Base-by-base conservation (phyloP, 352 stramenopile species). In the Phytopythium montanum region DNA sequence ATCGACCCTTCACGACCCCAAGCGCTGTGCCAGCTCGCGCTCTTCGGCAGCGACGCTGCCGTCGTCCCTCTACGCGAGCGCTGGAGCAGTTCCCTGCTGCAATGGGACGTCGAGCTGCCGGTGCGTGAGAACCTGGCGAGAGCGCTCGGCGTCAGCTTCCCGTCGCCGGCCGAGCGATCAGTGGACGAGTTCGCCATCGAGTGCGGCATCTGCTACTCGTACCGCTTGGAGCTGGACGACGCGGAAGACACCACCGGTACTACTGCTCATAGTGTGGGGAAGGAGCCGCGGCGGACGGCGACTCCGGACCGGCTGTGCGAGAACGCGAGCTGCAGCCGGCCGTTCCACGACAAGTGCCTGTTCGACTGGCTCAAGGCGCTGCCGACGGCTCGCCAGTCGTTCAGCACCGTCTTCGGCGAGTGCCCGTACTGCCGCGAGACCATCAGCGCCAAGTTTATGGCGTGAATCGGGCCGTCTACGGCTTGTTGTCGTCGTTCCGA, bases 191-290 rank as follows among this genome's bases (percentile, higher is more conserved):
- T 95, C 60, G 79, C 79, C 3, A 57, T 88, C 19, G 89, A 97
- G 65, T 96, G 89, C 50, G 89, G 89, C 39, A 96, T 97, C 61
- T 97, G 89, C 70, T 97, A 97, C 62, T 85, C 70, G 60, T 95
- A 95, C 53, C 80, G 83, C 0, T 64, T 90, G 13, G 77, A 90
- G 4, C 51, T 68, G 3, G 56, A n/a, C 9, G 23, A 31, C 21
- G 29, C 9, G 29, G 36, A 21, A 0, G 25, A 42, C 2, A n/a
- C 7, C 5, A 41, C 19, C 10, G 21, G 0, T 7, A 34, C 31
- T 9, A 34, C 44, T 21, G 0, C 23, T 8, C 0, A 4, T 14
- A 31, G 9, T 34, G 23, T 12, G 4, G 12, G 14, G 45, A 70
- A 45, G 34, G 46, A 60, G 25, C 33, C 14, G 64, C 65, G 19